A percentile compares a stretch with the other conserved stretches of the same genome.
These are phyloP conservation scores for Rusavskia elegans DNA, from an alignment of 495 filamentous ascomycete species.

Conservation along the genomic window DNA sequence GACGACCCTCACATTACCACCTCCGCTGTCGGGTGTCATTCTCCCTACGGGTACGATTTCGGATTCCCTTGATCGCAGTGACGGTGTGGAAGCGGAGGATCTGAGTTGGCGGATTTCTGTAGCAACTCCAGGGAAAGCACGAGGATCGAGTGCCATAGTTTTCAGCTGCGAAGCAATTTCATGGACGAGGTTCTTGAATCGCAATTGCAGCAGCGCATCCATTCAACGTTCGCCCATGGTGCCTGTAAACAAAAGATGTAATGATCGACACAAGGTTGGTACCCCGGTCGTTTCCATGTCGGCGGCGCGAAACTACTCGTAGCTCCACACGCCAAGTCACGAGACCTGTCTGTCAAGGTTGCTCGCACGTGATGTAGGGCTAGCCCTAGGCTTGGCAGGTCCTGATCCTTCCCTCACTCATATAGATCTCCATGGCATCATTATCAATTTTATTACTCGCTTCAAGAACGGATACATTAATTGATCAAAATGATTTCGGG, in stretches of 20 bases:
- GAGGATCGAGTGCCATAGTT: constrained; percentile 42
- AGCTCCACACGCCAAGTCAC: no score
- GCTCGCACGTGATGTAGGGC: no score
- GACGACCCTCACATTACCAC: constrained; percentile 87
- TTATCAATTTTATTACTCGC: no score
- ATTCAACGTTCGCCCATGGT: constrained; percentile 2
- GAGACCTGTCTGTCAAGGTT: no score
- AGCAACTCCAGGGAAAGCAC: constrained; percentile 34
- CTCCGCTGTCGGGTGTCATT: constrained; percentile 29
- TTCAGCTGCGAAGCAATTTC: constrained; percentile 13
- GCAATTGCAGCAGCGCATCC: constrained; percentile 27
- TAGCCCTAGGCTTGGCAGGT: no score
- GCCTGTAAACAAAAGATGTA: neutral
- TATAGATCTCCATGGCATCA: no score
- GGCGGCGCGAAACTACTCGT: no score
- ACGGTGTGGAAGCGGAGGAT: constrained; percentile 46
- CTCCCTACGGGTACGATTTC: constrained; percentile 26
- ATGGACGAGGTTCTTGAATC: constrained; percentile 20
- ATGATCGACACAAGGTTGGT: neutral
- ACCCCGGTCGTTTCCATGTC: neutral
- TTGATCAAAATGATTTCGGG: no score
- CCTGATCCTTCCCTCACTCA: no score
- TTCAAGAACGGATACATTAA: no score
- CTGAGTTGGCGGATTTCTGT: constrained; percentile 26
- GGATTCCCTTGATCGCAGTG: constrained; percentile 57